Evolutionary conservation across 2,329 filamentous ascomycete species (phyloP).

Genomic region (Diaporthe citrichinensis): DNA sequence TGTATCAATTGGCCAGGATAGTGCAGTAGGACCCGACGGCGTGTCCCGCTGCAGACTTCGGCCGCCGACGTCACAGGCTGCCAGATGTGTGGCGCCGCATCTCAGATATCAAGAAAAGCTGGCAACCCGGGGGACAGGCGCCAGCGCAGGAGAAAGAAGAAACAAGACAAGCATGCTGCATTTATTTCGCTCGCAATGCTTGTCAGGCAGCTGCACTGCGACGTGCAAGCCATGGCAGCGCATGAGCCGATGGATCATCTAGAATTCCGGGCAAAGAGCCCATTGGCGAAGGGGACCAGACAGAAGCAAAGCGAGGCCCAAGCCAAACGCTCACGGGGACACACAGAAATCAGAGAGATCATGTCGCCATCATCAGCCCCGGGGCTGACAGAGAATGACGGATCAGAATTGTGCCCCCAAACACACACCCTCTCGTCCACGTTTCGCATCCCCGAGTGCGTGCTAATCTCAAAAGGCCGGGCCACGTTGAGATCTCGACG

Average conservation of each 20-base stretch:
- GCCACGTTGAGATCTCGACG: constrained; percentile 18
- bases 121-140: background rate
- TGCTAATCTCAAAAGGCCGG: background rate
- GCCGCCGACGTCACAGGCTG: constrained; percentile 27
- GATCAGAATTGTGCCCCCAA: constrained; percentile 20
- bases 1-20: background rate
- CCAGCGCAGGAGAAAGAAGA: background rate
- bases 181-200: background rate
- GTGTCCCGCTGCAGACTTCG: constrained; percentile 8
- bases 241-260: background rate
- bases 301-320: constrained; percentile 3
- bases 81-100: constrained; percentile 10
- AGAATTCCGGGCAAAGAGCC: constrained; percentile 11
- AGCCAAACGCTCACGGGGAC: constrained; percentile 19
- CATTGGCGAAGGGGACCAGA: background rate
- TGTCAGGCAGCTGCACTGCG: constrained; percentile 13
- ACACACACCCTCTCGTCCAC: constrained; percentile 16
- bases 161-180: background rate
- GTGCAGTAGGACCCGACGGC: constrained; percentile 2
- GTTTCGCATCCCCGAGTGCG: constrained; percentile 16
- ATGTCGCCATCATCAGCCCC: constrained; percentile 31
- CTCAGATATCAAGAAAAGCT: constrained; percentile 9
- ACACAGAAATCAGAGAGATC: background rate
- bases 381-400: constrained; percentile 19
- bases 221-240: background rate